Percentiles rank a stretch among this genome's conserved stretches.
Evolutionary conservation across 305 asterid genomes (phyloP).

Genomic region (Ajuga reptans): DNA sequence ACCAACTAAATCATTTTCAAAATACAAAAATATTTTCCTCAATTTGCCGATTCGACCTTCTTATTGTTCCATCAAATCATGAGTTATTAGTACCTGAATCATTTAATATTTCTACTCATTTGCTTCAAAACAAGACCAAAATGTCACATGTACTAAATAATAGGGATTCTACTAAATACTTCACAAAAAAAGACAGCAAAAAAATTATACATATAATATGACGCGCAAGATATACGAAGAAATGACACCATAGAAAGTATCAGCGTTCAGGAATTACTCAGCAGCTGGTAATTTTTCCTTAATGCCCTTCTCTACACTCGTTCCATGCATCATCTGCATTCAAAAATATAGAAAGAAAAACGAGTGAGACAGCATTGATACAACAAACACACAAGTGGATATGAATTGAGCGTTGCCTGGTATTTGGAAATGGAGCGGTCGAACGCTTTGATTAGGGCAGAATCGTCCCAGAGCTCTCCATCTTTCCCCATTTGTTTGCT

Average conservation of each 20-base stretch:
- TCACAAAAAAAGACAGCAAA: neutral
- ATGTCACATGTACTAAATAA: neutral
- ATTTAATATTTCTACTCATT: neutral
- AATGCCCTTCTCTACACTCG: constrained; percentile 12
- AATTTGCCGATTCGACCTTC: neutral
- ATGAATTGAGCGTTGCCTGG: constrained; percentile 32
- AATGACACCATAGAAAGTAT: neutral
- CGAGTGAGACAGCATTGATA: neutral
- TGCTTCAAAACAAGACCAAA: neutral
- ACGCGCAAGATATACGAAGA: neutral
- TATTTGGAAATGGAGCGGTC: constrained; percentile 45
- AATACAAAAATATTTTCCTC: neutral
- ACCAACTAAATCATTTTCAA: neutral
- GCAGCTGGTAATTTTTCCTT: constrained; percentile 15
- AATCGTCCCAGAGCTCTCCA: constrained; percentile 68
- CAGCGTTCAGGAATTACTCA: constrained; percentile 4
- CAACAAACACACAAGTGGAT: neutral
- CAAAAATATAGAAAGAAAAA: neutral
- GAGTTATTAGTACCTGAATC: neutral
- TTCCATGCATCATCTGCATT: constrained; percentile 43
- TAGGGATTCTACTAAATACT: neutral
- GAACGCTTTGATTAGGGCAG: constrained; percentile 60
- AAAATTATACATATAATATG: neutral
- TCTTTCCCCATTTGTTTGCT: constrained; percentile 39
- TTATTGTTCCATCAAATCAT: neutral